phyloP scores from a whole-genome alignment of 1,139 yeast genomes.

The Sugiyamaella pinicola region DNA sequence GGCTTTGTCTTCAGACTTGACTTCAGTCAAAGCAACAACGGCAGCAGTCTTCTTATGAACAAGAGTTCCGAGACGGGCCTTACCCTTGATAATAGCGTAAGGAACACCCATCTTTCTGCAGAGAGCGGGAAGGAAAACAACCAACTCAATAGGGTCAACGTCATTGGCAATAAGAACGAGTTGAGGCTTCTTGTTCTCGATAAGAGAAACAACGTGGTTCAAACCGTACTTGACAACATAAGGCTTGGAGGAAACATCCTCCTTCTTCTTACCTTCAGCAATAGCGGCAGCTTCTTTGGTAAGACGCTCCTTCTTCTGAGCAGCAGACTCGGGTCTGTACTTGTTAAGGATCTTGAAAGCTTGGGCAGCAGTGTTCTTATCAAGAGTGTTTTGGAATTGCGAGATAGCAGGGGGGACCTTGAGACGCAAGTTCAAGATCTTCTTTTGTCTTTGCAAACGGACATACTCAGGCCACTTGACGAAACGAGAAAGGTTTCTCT shows the following conservation, averaged over 20 bases:
- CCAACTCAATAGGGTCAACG: slow-evolving; percentile 98
- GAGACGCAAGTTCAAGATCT: slow-evolving; percentile 89
- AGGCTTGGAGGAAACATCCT: slow-evolving; percentile 95
- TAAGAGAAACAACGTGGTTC: slow-evolving; percentile 94
- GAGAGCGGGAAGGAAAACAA: slow-evolving; percentile 94
- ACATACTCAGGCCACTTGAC: slow-evolving; percentile 99
- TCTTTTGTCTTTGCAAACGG: slow-evolving; percentile 96
- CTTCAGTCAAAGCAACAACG: slow-evolving; percentile 96
- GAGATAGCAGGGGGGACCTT: slow-evolving; percentile 99
- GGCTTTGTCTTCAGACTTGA: slow-evolving; percentile 89
- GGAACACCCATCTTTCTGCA: slow-evolving; percentile 99
- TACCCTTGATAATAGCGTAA: slow-evolving; percentile 97
- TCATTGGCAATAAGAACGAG: slow-evolving; percentile 96
- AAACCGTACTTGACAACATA: slow-evolving; percentile 95
- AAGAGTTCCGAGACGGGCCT: slow-evolving; percentile 97
- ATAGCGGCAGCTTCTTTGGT: slow-evolving; percentile 98
- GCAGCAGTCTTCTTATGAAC: slow-evolving; percentile 97
- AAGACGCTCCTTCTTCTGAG: slow-evolving; percentile 98
- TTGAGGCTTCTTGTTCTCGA: slow-evolving; percentile 98
- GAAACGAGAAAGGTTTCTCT: slow-evolving; percentile 92
- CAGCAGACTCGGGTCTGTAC: slow-evolving; percentile 96
- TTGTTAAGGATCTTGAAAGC: slow-evolving; percentile 95
- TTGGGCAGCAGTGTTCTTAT: slow-evolving; percentile 98
- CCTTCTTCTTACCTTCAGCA: slow-evolving; percentile 95
- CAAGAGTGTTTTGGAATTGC: slow-evolving; percentile 92